Base-by-base conservation (phyloP, 2,329 filamentous ascomycete species). In the Talaromyces sp. region DNA sequence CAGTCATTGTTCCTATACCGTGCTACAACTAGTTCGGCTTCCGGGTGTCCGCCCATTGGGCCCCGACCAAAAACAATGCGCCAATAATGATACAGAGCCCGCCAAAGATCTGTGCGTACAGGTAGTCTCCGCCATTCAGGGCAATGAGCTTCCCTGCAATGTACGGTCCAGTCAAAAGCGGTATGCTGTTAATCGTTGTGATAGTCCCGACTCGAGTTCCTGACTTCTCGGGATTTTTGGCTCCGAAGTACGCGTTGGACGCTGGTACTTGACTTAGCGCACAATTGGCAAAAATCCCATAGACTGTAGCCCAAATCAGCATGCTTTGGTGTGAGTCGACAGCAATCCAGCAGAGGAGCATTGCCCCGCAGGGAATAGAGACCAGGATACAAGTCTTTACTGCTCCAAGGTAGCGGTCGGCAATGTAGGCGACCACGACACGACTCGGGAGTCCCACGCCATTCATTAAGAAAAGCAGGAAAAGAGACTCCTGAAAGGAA, bases 181-280 rank as follows among this genome's bases (percentile, higher is more conserved):
- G 82, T 58, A 86, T 79, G 22, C 80, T 81, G n/a, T 85, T 80
- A 65, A 85, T 79, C 33, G 78, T 82, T 61, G 86, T 82, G 5
- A 83, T 79, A 81, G 86, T 84, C 1, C 85, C 85, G 73, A 85
- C 83, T 19, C 84, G 75, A 19, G 83, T 81, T 0, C 85, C 85
- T 4, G 78, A 76, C 72, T 84, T 86, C 66, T 80, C 80, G 65
- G 85, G 65, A 69, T 87, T 82, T 0, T 79, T 80, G 0, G 83
- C 85, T 3, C 61, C 47, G 17, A 56, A 54, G 8, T 43, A 54
- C 3, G 49, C 61, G 33, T 54, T 57, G 39, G 61, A 56, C 27
- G 61, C 61, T 43, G 61, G 47, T 15, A 61, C 27, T 35, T 60
- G 58, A 49, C 58, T 60, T 31, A 60, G 17, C 13, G 58, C 58